Evolutionary conservation across 2,329 filamentous ascomycete genomes (phyloP).

Genomic region (Gliomastix tumulicola): DNA sequence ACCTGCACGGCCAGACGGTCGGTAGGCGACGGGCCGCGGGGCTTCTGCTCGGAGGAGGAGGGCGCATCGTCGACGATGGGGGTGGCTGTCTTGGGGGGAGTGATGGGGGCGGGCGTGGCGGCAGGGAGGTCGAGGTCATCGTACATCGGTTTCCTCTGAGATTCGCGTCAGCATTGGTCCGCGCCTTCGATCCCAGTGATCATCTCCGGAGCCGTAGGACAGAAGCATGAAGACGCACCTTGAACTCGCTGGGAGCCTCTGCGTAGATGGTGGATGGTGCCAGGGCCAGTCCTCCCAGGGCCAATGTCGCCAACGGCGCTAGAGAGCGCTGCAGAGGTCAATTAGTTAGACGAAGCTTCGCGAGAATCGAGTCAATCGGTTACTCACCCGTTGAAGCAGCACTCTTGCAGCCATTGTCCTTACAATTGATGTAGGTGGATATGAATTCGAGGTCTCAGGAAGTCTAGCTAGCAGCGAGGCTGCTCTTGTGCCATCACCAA

Average conservation of each 20-base stretch:
- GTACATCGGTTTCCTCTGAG: constrained; percentile 68
- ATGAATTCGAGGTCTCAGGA: too few relatives aligned
- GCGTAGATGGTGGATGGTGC: constrained; percentile 41
- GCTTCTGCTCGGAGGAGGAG: constrained; percentile 23
- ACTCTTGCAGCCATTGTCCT: constrained; percentile 55
- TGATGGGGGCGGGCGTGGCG: constrained; percentile 18
- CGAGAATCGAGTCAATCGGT: not conserved
- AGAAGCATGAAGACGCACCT: constrained; percentile 14
- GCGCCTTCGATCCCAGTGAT: not conserved
- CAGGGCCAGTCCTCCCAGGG: constrained; percentile 40
- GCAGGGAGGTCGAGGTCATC: constrained; percentile 53
- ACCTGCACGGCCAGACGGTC: constrained; percentile 83
- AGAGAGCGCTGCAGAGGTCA: constrained; percentile 35
- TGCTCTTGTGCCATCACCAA: too few relatives aligned
- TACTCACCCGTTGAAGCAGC: constrained; percentile 47
- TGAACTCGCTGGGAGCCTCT: constrained; percentile 35
- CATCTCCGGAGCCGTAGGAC: not conserved
- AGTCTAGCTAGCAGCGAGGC: too few relatives aligned
- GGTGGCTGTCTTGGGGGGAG: constrained; percentile 9
- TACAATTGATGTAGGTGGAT: too few relatives aligned
- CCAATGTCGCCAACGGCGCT: constrained; percentile 46
- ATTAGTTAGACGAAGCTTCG: constrained; percentile 17
- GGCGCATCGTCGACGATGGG: constrained; percentile 17
- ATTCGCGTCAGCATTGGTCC: not conserved
- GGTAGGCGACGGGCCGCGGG: constrained; percentile 66